Conservation (phyloP, 1,284 basidiomycete species). For the Ceratobasidium papillatum region DNA sequence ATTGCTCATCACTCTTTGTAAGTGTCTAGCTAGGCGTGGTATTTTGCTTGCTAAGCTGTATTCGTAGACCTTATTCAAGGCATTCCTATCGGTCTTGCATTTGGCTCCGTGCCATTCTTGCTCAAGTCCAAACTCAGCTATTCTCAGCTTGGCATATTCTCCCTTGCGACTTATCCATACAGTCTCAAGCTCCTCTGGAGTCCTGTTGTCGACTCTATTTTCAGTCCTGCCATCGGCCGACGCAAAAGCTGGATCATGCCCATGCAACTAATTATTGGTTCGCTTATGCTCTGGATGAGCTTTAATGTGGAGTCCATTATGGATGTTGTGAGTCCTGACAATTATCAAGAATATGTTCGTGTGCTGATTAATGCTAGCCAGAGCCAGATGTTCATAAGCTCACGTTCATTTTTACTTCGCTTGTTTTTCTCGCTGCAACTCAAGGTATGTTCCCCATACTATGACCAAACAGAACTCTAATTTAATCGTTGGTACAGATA, state of each 20-base stretch:
- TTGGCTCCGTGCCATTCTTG: constrained; percentile 92
- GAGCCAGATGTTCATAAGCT: constrained; percentile 82
- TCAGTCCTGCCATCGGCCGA: constrained; percentile 81
- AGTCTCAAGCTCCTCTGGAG: constrained; percentile 98
- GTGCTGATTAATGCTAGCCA: constrained; percentile 61
- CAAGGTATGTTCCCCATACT: constrained; percentile 69
- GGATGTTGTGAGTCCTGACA: constrained; percentile 69
- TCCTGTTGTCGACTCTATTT: constrained; percentile 95
- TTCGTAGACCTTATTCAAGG: constrained; percentile 89
- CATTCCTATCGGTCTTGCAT: constrained; percentile 80
- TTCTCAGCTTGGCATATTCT: constrained; percentile 95
- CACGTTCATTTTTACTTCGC: constrained; percentile 86
- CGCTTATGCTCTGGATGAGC: constrained; percentile 89
- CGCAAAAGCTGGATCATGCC: constrained; percentile 99
- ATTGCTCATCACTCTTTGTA: constrained; percentile 88
- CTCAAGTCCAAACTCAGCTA: constrained; percentile 95
- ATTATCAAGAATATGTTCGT: not conserved
- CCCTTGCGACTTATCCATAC: constrained; percentile 93
- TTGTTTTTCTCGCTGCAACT: constrained; percentile 96
- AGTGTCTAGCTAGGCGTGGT: constrained; percentile 51
- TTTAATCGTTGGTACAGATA: constrained; percentile 32
- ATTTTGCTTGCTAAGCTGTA: constrained; percentile 35
- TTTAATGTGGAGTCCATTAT: constrained; percentile 81
- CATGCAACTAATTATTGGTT: constrained; percentile 91
- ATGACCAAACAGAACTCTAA: not conserved